Percentiles rank a stretch among this genome's conserved stretches.
phyloP scores from a whole-genome alignment of 768 basidiomycete genomes.

The Rhodosporidiobolus odoratus region DNA sequence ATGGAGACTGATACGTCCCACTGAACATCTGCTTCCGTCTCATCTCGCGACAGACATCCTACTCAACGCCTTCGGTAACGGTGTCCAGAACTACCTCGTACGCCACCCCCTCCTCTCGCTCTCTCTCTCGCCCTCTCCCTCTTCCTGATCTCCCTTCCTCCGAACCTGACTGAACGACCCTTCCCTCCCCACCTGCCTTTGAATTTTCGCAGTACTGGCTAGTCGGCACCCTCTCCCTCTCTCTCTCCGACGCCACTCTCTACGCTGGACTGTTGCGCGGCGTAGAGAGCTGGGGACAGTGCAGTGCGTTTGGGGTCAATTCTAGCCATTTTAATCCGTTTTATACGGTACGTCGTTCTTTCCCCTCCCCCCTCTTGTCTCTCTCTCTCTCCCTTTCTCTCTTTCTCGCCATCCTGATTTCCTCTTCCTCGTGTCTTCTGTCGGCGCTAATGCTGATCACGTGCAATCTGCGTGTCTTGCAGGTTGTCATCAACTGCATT shows the following conservation, averaged over 20 bases:
- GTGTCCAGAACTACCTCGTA: conserved; percentile 15
- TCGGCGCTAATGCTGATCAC: too few species aligned
- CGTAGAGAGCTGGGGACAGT: conserved; percentile 17
- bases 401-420: background rate
- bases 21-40: background rate
- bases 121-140: background rate
- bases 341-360: conserved; percentile 1
- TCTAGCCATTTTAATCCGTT: background rate
- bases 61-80: conserved; percentile 7
- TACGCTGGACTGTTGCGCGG: conserved; percentile 17
- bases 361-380: background rate
- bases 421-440: background rate
- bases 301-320: conserved; percentile 1
- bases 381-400: background rate
- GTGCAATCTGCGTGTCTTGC: background rate
- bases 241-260: background rate
- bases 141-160: background rate
- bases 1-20: background rate
- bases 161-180: too few species aligned
- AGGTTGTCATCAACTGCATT: conserved; percentile 19
- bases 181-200: too few species aligned
- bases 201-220: conserved; percentile 3
- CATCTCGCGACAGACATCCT: conserved; percentile 2
- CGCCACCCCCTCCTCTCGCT: background rate
- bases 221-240: background rate